phyloP scores from a whole-genome alignment of 768 basidiomycete genomes.

The Pholiota conissans region DNA sequence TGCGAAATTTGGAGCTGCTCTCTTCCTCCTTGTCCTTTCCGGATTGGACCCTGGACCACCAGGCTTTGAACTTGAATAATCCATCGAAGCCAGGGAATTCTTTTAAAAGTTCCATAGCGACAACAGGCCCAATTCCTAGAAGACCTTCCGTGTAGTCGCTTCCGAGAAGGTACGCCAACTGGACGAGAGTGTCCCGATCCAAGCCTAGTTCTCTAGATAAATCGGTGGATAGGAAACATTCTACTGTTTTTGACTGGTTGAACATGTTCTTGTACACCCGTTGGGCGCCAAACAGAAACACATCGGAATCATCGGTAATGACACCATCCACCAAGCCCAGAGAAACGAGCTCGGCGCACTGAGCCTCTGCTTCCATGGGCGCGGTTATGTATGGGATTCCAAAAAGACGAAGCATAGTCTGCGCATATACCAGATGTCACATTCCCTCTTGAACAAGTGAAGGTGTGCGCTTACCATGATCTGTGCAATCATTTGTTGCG shows the following conservation, averaged over 20 bases:
- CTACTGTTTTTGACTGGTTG: constrained; percentile 98
- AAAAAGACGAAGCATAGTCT: constrained; percentile 91
- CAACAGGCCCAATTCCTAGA: constrained; percentile 90
- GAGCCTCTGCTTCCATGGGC: constrained; percentile 99
- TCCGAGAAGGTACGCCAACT: constrained; percentile 91
- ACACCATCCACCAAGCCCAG: constrained; percentile 93
- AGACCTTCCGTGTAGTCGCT: constrained; percentile 97
- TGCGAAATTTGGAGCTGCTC: constrained; percentile 74
- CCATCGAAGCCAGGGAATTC: constrained; percentile 91
- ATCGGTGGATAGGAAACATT: constrained; percentile 87
- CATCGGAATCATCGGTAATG: constrained; percentile 98
- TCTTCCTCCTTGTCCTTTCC: constrained; percentile 83
- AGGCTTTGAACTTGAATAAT: constrained; percentile 83
- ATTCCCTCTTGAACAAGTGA: background rate
- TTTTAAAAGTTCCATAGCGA: constrained; percentile 92
- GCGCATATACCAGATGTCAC: background rate
- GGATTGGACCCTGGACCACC: constrained; percentile 93
- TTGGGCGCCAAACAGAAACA: constrained; percentile 94
- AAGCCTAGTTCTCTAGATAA: constrained; percentile 86
- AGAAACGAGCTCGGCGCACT: constrained; percentile 89
- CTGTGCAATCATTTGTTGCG: constrained; percentile 92
- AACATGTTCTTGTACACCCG: constrained; percentile 99
- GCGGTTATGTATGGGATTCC: constrained; percentile 99
- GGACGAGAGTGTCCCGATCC: constrained; percentile 81
- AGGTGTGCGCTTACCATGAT: constrained; percentile 50